A percentile compares a stretch with the other conserved stretches of the same genome.
phyloP scores from a whole-genome alignment of 208 protist species.

The Leishmania amazonensis region DNA sequence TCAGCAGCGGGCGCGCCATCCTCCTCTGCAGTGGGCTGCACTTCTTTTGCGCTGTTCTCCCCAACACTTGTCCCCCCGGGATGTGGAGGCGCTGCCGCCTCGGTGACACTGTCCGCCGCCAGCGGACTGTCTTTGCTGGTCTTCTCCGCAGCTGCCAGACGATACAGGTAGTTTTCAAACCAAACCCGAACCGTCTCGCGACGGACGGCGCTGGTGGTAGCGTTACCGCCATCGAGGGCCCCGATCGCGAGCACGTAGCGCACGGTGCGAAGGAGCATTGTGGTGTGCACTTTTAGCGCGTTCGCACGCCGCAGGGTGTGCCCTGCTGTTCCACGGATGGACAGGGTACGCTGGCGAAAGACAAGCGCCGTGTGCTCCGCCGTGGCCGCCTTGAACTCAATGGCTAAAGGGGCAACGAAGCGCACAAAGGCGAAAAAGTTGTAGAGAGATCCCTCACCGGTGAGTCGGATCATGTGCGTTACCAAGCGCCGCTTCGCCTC shows the following conservation, averaged over 20 bases:
- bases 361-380: conserved; percentile 35
- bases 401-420: conserved; percentile 38
- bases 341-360: conserved; percentile 42
- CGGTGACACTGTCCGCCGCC: background rate
- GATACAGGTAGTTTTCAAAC: conserved; percentile 28
- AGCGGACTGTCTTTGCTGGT: background rate
- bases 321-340: background rate
- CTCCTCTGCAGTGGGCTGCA: background rate
- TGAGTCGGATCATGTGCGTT: conserved; percentile 1
- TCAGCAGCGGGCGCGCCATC: background rate
- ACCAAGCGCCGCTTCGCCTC: conserved; percentile 1
- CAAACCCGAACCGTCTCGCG: conserved; percentile 15
- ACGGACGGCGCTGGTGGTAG: background rate
- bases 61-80: background rate
- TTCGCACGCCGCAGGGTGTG: background rate
- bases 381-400: conserved; percentile 22
- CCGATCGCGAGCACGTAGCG: conserved; percentile 20
- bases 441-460: background rate
- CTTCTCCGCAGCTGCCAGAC: background rate
- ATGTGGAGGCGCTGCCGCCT: background rate
- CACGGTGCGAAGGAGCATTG: conserved; percentile 12
- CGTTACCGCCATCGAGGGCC: background rate
- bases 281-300: conserved; percentile 15
- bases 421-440: conserved; percentile 41
- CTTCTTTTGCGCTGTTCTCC: background rate